Percentiles rank a stretch among this genome's conserved stretches.
phyloP scores from a whole-genome alignment of 352 stramenopile genomes.

The Phytophthora chlamydospora region DNA sequence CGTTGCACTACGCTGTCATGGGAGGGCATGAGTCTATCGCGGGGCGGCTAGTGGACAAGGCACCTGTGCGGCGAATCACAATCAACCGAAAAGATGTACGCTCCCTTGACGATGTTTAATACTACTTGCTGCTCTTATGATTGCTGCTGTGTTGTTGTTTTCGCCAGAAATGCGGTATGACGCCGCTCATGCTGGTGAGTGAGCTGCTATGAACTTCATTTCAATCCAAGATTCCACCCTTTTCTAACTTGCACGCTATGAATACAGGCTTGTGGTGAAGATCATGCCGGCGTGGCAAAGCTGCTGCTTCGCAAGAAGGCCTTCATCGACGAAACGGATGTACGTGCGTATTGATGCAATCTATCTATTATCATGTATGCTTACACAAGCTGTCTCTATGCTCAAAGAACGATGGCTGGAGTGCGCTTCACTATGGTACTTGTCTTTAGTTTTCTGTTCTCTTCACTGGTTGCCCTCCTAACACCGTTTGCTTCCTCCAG shows the following conservation, averaged over 20 bases:
- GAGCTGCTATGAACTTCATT: neutral
- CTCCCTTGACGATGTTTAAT: slow-evolving; percentile 3
- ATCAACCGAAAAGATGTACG: slow-evolving; percentile 81
- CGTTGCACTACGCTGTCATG: slow-evolving; percentile 81
- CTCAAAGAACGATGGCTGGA: slow-evolving; percentile 73
- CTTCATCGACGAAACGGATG: slow-evolving; percentile 83
- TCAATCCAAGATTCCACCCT: neutral
- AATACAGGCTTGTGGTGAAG: slow-evolving; percentile 69
- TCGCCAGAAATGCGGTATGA: slow-evolving; percentile 72
- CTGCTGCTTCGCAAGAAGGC: slow-evolving; percentile 73
- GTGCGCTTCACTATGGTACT: slow-evolving; percentile 79
- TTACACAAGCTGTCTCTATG: slow-evolving; percentile 15
- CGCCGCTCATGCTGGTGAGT: slow-evolving; percentile 75
- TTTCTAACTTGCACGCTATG: neutral
- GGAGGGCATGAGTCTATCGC: slow-evolving; percentile 65
- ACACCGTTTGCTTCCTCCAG: slow-evolving; percentile 32
- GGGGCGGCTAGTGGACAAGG: slow-evolving; percentile 63
- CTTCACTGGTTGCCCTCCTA: slow-evolving; percentile 9
- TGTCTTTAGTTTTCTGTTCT: slow-evolving; percentile 10
- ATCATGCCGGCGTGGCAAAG: slow-evolving; percentile 61
- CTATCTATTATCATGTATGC: slow-evolving; percentile 13
- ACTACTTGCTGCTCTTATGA: neutral
- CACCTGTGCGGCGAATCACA: slow-evolving; percentile 74
- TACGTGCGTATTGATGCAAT: slow-evolving; percentile 32
- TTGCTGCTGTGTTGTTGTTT: slow-evolving; percentile 2